phyloP scores from a whole-genome alignment of 441 rosid species.

The Erodium moschatum region DNA sequence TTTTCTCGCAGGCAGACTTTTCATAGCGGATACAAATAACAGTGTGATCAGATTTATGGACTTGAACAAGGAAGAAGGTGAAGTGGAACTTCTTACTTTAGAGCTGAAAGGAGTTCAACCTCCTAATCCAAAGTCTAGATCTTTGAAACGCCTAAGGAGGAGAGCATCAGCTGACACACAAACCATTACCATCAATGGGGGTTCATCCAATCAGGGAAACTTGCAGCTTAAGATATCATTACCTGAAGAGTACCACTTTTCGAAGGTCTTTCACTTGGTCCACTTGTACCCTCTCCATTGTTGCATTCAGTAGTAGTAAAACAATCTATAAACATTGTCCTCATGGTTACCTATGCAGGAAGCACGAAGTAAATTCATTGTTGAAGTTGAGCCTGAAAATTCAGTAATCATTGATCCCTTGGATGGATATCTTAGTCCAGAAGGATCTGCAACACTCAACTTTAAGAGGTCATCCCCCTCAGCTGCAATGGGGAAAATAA shows the following conservation, averaged over 20 bases:
- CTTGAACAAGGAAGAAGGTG: conserved; percentile 40
- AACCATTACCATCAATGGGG: conserved; percentile 44
- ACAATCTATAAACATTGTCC: background rate
- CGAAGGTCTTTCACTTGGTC: conserved; percentile 42
- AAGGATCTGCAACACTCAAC: conserved; percentile 58
- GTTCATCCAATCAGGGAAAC: conserved; percentile 57
- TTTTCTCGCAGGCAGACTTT: conserved; percentile 54
- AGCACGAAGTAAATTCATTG: conserved; percentile 65
- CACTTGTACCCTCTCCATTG: background rate
- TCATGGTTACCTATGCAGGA: conserved; percentile 40
- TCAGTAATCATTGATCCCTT: conserved; percentile 41
- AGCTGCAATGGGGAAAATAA: conserved; percentile 52
- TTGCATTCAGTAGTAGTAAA: no score
- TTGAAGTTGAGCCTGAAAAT: conserved; percentile 67
- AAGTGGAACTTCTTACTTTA: conserved; percentile 46
- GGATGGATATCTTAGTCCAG: conserved; percentile 60
- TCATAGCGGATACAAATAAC: conserved; percentile 89
- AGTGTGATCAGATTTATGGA: conserved; percentile 67
- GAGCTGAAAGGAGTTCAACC: conserved; percentile 84
- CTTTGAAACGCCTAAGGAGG: conserved; percentile 66
- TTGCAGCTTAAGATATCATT: conserved; percentile 54
- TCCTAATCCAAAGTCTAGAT: conserved; percentile 51
- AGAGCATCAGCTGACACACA: conserved; percentile 63
- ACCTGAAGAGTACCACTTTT: conserved; percentile 78
- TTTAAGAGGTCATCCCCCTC: conserved; percentile 49